Evolutionary conservation across 345 rosid species (phyloP), one percentile per base, ranked within the genome.

Genomic region (Pugionium cornutum): DNA sequence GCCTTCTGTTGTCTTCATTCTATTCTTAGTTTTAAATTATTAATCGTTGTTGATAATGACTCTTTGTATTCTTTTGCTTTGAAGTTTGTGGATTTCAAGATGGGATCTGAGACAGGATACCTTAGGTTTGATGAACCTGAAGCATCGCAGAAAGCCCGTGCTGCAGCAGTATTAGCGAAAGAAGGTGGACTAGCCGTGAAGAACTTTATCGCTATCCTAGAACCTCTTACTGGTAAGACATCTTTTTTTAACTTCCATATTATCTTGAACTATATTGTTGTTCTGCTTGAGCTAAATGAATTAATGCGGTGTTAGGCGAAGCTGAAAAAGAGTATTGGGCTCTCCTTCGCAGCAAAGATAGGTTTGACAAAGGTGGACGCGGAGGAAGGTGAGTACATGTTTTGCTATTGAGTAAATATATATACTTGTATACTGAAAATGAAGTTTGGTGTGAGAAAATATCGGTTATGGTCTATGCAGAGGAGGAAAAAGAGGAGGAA

Each of bases 111-210:
- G 32, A 80, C 88, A 0, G 99, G 99, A 47, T 84, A 81, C 66
- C 67, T 90, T 64, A 68, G 99, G 75, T 94, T 88, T 72, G 96
- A 90, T 57, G 79, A 75, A 74, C 88, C 97, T 42, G 97, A 94
- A 78, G 95, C 79, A 73, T 85, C 91, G 40, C 97, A 88, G 73
- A 94, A 88, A 60, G 97, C 97, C 55, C 92, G 99, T 35, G 95
- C 96, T 49, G 97, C 92, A 46, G 97, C 97, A 36, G 97, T 85
- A 50, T 78, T 94, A 62, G 81, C 97, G 45, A 69, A 85, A 72
- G 95, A 88, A 80, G 96, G 83, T 29, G 98, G 97, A 34, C 65
- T 94, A 45, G 9, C 67, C 0, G 92, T 90, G 79, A 94, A 94
- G 80, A 90, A 88, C 68, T 88, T 75, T 53, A 49, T 88, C 43